Evolutionary conservation across 73 alveolate species (phyloP).

Genomic region (Diophrys appendiculata): DNA sequence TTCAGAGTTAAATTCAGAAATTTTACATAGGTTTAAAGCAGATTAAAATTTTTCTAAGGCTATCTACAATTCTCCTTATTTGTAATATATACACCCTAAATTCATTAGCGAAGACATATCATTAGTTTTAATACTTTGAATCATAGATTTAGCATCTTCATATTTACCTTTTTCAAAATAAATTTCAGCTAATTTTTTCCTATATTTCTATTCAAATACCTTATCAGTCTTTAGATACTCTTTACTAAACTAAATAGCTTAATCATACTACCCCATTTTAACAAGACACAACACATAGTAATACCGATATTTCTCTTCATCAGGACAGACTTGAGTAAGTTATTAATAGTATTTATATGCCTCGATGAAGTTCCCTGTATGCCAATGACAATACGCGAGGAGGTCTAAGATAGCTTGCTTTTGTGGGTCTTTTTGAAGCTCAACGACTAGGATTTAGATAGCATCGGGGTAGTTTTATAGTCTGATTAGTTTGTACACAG

Average conservation of each 20-base stretch:
- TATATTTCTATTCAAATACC: background rate
- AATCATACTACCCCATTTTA: background rate
- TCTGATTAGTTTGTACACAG: too few relatives aligned
- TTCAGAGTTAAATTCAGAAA: constrained; percentile 47
- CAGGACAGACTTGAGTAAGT: constrained; percentile 33
- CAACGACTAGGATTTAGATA: too few relatives aligned
- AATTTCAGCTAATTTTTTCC: background rate
- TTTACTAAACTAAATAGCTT: constrained; percentile 2
- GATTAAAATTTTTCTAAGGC: background rate
- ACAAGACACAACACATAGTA: constrained; percentile 62
- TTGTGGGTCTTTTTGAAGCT: too few relatives aligned
- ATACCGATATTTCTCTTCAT: constrained; percentile 57
- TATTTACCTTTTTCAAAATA: constrained; percentile 16
- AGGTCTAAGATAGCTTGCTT: too few relatives aligned
- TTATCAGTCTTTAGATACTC: background rate
- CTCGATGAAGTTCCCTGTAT: constrained; percentile 26
- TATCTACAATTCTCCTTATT: background rate
- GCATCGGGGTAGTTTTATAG: too few relatives aligned
- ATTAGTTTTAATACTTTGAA: background rate
- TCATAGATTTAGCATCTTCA: constrained; percentile 1
- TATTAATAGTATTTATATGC: constrained; percentile 21
- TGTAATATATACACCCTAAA: constrained; percentile 1
- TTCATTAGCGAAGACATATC: constrained; percentile 31
- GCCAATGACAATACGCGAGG: constrained; percentile 43
- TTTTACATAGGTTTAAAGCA: constrained; percentile 6